Evolutionary conservation across 257 asterid species (phyloP), one percentile per base, ranked within the genome.

Genomic region (Nicotiana sylvestris): DNA sequence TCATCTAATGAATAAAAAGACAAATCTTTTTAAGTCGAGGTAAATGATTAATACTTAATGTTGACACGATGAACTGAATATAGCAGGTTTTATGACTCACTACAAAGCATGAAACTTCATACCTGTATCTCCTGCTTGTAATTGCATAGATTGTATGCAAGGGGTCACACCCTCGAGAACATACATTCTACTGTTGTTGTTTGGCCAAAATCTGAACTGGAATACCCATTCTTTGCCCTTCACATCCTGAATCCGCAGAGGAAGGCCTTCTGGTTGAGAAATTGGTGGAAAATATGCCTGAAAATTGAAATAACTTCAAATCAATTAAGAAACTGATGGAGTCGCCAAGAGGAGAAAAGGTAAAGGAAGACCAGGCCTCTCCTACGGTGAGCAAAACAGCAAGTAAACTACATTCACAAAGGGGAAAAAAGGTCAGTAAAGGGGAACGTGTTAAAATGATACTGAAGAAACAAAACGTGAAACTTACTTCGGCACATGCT

Each of bases 101-200:
- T 27, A 79, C 58, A 65, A 58, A 61, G 6, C 37, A 51, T 51
- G 60, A 81, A 69, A 25, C 17, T 9, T 77, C 57, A 43, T n/a
- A 95, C 99, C 99, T 32, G 98, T 95, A 87, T 95, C 99, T 85
- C 98, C 99, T 65, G 99, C 99, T 89, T 91, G 98, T 86, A 95
- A 89, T 81, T 95, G 97, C 99, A 95, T 95, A 43, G 99, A 94
- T 84, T 94, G 99, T 82, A 95, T 94, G 89, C 98, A 95, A 84
- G 98, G 98, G 60, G 98, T 95, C 78, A 92, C 99, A 76, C 99
- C 99, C 90, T 95, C 99, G 81, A 94, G 85, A 77, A 96, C 98
- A 87, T 94, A 96, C 98, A 96, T 93, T 84, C 99, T 86, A 92
- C 97, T 94, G 87, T 94, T 96, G 88, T 96, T 96, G 77, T 96